Base-by-base conservation (phyloP, 179 eudicot species). In the Gypsophila paniculata region DNA sequence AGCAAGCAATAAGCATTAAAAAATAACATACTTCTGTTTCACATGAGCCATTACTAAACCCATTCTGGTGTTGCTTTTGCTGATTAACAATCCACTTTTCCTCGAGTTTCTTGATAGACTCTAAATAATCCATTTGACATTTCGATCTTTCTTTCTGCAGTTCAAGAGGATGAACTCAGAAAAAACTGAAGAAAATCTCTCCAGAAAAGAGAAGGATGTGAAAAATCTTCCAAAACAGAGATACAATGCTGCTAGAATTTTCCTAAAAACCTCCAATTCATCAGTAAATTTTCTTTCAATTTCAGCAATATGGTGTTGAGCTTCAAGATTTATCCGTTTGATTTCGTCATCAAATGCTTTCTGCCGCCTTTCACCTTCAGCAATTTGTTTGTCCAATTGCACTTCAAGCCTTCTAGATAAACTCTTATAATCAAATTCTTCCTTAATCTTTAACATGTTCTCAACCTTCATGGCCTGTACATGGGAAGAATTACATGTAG, bases 391-490 rank as follows among this genome's bases (percentile, higher is more conserved):
- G 87, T 94, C 99, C 73, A 94, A 78, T 73, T 94, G 95, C 60
- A 90, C 82, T 79, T 92, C 99, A 70, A 92, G 96, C 73, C 88
- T 86, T 82, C 83, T 86, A 66, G 90, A 88, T 83, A 94, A 84
- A 79, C 97, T 92, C 82, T 92, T 94, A 84, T 91, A 94, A 77
- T 91, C 99, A 79, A 88, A 91, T 82, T 94, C 99, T 74, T 94
- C 99, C 83, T 94, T 94, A 49, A 94, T 86, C 79, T 82, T 94
- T 85, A 94, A 76, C 99, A 94, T 94, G 72, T 90, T 94, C 80
- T 94, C 97, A 83, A 94, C 99, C 88, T 94, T 94, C 99, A 94
- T 94, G 58, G 99, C 99, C 99, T 94, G 87, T 36, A 62, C 63
- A 77, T 17, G 71, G 9, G 12, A 46, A 76, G 58, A 21, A 19